A percentile compares a stretch with the other conserved stretches of the same genome.
Evolutionary conservation across 73 alveolate genomes (phyloP).

Genomic region (Paramecium tetraurelia): DNA sequence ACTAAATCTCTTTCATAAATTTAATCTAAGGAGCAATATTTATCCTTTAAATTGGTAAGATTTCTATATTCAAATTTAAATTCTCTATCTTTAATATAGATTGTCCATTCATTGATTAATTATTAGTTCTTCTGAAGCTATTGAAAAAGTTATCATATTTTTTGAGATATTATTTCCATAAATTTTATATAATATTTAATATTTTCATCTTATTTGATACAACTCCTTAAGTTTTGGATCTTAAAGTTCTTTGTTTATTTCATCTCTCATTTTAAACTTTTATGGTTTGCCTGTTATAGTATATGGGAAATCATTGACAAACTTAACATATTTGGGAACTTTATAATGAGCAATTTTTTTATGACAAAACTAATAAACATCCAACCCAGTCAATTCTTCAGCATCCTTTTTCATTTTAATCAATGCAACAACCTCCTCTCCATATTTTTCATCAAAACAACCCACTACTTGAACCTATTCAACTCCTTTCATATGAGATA

Average conservation of each 20-base stretch:
- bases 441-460: slow-evolving; percentile 72
- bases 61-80: too few relatives aligned
- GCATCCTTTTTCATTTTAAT: slow-evolving; percentile 63
- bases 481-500: slow-evolving; percentile 69
- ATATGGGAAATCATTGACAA: slow-evolving; percentile 72
- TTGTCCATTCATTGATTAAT: too few relatives aligned
- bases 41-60: too few relatives aligned
- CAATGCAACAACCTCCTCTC: slow-evolving; percentile 86
- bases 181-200: background rate
- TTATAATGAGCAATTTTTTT: slow-evolving; percentile 78
- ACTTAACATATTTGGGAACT: slow-evolving; percentile 68
- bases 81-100: too few relatives aligned
- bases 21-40: too few relatives aligned
- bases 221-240: slow-evolving; percentile 31
- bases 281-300: slow-evolving; percentile 87
- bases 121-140: too few relatives aligned
- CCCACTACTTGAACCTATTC: slow-evolving; percentile 80
- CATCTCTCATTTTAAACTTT: slow-evolving; percentile 77
- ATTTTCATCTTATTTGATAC: slow-evolving; percentile 31
- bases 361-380: slow-evolving; percentile 64
- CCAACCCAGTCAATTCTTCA: slow-evolving; percentile 14
- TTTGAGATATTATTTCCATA: background rate
- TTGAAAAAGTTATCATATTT: too few relatives aligned
- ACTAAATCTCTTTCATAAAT: too few relatives aligned
- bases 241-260: slow-evolving; percentile 52